Evolutionary conservation across 1,139 yeast genomes (phyloP), one percentile per base, ranked within the genome.

Genomic region (Saccharomyces pastorianus): DNA sequence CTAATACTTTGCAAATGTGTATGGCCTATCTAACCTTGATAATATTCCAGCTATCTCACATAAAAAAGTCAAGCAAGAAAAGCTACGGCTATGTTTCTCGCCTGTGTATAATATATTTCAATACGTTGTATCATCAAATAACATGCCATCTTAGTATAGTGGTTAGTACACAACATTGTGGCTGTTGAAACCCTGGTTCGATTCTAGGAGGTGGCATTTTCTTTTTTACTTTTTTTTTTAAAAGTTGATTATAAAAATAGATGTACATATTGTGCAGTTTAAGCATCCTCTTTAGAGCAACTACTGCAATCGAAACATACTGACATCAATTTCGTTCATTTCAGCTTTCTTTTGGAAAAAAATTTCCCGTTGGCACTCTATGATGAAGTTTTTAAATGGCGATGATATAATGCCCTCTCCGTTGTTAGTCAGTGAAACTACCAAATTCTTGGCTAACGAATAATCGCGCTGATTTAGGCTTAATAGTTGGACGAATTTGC

Each of bases 151-250:
- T 70, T 71, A 71, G 75, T 71, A 71, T 71, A 71, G 74, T 71
- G 75, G 75, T 71, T 68, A 71, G 74, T 71, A 71, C 75, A 71
- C 73, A 66, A 66, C 75, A 72, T 71, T 71, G 75, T 71, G 75
- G 75, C 75, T 72, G 75, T 67, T 66, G 74, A 71, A 70, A 71
- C 75, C 75, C 71, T 69, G 69, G 75, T 71, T 71, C 75, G 75
- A 71, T 71, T 71, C 74, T 67, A 67, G 75, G 74, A 70, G 68
- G 64, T 73, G 74, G 74, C 75, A 71, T 31, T n/a, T 31, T 13
- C 31, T 4, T 31, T 31, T 11, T 31, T n/a, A n/a, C n/a, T n/a
- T n/a, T n/a, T n/a, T n/a, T n/a, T n/a, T n/a, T n/a, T n/a, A n/a
- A n/a, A n/a, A n/a, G n/a, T n/a, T n/a, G 23, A 31, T 31, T 23